A percentile compares a stretch with the other conserved stretches of the same genome.
phyloP scores from a whole-genome alignment of 2,329 filamentous ascomycete genomes.

The Pseudogymnoascus destructans region DNA sequence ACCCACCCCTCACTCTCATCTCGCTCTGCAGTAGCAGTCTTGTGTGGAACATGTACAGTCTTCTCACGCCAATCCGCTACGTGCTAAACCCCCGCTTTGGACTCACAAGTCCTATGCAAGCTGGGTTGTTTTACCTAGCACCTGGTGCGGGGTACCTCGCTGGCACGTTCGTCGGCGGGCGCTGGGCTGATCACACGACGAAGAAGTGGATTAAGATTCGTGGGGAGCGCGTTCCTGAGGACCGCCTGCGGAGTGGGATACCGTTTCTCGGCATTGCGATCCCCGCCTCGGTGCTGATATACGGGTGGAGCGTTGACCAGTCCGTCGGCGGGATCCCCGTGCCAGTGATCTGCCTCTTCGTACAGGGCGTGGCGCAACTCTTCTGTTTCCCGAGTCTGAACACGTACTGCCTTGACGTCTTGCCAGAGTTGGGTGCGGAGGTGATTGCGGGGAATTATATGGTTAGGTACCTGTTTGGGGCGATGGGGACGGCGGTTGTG shows the following conservation, averaged over 20 bases:
- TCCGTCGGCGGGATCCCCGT: slow-evolving; percentile 40
- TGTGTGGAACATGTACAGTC: slow-evolving; percentile 64
- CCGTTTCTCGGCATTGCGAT: slow-evolving; percentile 44
- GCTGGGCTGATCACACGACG: slow-evolving; percentile 55
- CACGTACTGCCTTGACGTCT: slow-evolving; percentile 72
- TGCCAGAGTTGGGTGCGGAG: slow-evolving; percentile 57
- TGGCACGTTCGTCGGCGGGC: slow-evolving; percentile 59
- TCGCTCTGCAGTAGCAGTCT: slow-evolving; percentile 48
- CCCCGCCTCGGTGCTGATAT: slow-evolving; percentile 52
- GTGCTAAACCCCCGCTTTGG: slow-evolving; percentile 63
- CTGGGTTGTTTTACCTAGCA: slow-evolving; percentile 61
- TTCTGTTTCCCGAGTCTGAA: slow-evolving; percentile 67
- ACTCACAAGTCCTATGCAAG: slow-evolving; percentile 51
- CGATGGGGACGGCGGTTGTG: slow-evolving; percentile 55
- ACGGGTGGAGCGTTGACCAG: slow-evolving; percentile 47
- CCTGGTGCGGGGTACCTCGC: slow-evolving; percentile 57
- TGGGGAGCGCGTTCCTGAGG: slow-evolving; percentile 51
- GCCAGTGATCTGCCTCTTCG: slow-evolving; percentile 60
- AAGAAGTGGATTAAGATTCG: slow-evolving; percentile 49
- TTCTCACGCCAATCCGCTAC: slow-evolving; percentile 58
- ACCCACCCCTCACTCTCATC: slow-evolving; percentile 54
- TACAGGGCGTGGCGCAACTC: slow-evolving; percentile 61
- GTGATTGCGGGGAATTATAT: slow-evolving; percentile 74
- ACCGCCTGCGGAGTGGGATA: slow-evolving; percentile 48
- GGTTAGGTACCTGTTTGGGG: slow-evolving; percentile 62